Evolutionary conservation across 1,284 basidiomycete genomes (phyloP).

Genomic region (Irpex sp.): DNA sequence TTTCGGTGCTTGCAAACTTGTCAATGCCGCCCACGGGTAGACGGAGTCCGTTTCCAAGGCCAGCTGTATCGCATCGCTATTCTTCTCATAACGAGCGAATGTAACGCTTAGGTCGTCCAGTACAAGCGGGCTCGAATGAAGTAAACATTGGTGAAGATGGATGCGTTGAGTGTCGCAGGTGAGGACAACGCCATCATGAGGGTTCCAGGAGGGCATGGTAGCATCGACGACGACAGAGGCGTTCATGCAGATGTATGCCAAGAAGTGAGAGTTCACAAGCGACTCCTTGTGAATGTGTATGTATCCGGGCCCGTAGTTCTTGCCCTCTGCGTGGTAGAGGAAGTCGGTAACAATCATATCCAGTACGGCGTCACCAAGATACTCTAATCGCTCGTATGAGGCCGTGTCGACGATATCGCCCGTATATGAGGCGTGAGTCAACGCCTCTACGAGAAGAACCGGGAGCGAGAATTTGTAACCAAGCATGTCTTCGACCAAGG

Average conservation of each 20-base stretch:
- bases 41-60: slow-evolving; percentile 35
- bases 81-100: slow-evolving; percentile 42
- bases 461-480: slow-evolving; percentile 66
- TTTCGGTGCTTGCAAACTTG: slow-evolving; percentile 73
- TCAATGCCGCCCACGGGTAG: slow-evolving; percentile 67
- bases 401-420: slow-evolving; percentile 45
- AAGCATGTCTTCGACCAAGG: slow-evolving; percentile 60
- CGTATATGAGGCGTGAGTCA: slow-evolving; percentile 72
- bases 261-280: slow-evolving; percentile 64
- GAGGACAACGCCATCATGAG: slow-evolving; percentile 29
- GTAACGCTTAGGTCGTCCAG: slow-evolving; percentile 58
- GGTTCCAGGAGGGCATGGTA: slow-evolving; percentile 41
- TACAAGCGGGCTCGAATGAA: slow-evolving; percentile 56
- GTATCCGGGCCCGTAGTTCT: slow-evolving; percentile 59
- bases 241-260: slow-evolving; percentile 61
- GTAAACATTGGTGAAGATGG: slow-evolving; percentile 58
- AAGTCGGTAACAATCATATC: slow-evolving; percentile 64
- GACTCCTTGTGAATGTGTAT: slow-evolving; percentile 62
- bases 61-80: slow-evolving; percentile 38
- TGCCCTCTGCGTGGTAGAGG: slow-evolving; percentile 57
- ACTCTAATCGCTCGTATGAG: slow-evolving; percentile 81
- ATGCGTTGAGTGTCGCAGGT: slow-evolving; percentile 39
- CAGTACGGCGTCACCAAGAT: slow-evolving; percentile 69
- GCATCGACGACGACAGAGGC: slow-evolving; percentile 37
- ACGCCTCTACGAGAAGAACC: slow-evolving; percentile 65